Percentiles rank a stretch among this genome's conserved stretches.
Conservation (phyloP, 306 rosid species). For the Fragaria ananassa region DNA sequence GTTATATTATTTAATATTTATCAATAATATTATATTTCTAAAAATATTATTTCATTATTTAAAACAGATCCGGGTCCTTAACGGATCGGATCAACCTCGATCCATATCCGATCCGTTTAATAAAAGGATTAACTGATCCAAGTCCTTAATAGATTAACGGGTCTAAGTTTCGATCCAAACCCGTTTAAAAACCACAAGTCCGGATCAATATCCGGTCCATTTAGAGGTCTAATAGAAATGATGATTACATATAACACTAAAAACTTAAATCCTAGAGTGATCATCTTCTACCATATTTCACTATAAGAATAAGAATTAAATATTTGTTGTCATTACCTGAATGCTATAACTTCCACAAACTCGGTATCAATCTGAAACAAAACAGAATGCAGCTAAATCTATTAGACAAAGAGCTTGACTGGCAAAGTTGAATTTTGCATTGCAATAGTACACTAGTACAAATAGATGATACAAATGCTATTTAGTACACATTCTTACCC, state of each 20-base stretch:
- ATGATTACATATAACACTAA: neutral
- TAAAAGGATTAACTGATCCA: too few species aligned
- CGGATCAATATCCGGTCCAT: too few species aligned
- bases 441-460: slow-evolving; percentile 5
- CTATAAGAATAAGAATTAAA: neutral
- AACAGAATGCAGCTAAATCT: slow-evolving; percentile 19
- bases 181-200: too few species aligned
- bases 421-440: neutral
- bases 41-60: too few species aligned
- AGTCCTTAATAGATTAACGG: too few species aligned
- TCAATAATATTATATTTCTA: too few species aligned
- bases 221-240: neutral
- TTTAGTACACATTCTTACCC: slow-evolving; percentile 41
- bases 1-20: too few species aligned
- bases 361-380: slow-evolving; percentile 77
- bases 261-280: neutral
- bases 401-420: slow-evolving; percentile 11
- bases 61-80: too few species aligned
- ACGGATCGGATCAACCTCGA: too few species aligned
- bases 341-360: slow-evolving; percentile 86
- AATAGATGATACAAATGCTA: neutral
- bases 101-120: too few species aligned
- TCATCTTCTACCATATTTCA: neutral
- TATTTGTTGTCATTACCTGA: slow-evolving; percentile 54
- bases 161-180: too few species aligned